These are phyloP conservation scores for Aspergillus affinis DNA, from an alignment of 495 filamentous ascomycete species.

Conservation along the genomic window DNA sequence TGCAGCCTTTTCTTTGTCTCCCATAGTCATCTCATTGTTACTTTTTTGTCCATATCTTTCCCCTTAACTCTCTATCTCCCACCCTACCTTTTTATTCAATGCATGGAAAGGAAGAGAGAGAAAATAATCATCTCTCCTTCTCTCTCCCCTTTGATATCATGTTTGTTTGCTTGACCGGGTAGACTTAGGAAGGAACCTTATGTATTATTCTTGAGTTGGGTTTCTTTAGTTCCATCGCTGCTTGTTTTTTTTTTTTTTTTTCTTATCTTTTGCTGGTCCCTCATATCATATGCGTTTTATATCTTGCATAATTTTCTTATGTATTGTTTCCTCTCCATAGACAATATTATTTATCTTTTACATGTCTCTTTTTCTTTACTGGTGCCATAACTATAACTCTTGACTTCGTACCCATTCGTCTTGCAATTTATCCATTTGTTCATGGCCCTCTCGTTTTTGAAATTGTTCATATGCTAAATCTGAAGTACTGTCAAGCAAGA, in stretches of 20 bases:
- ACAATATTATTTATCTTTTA: slow-evolving; percentile 17
- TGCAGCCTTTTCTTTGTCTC: slow-evolving; percentile 1
- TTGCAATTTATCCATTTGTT: neutral
- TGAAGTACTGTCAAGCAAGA: too few relatives aligned
- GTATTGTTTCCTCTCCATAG: slow-evolving; percentile 15
- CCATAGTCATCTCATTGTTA: neutral
- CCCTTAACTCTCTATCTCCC: neutral
- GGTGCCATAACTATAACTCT: too few relatives aligned
- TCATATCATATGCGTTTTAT: slow-evolving; percentile 10
- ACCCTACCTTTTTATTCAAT: slow-evolving; percentile 5
- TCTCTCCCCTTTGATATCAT: neutral
- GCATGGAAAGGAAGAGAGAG: neutral
- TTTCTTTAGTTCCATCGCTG: slow-evolving; percentile 7
- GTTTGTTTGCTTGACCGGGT: neutral
- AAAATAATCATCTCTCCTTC: neutral
- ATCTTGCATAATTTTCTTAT: slow-evolving; percentile 9
- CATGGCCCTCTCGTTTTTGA: too few relatives aligned
- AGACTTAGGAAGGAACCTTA: neutral
- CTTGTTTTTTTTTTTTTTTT: neutral
- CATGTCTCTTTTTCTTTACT: neutral
- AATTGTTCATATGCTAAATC: too few relatives aligned
- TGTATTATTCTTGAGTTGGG: slow-evolving; percentile 1
- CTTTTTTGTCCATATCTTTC: slow-evolving; percentile 5
- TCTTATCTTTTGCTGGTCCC: slow-evolving; percentile 2
- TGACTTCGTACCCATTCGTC: neutral